These are phyloP conservation scores for Aspergillus candidus DNA, from an alignment of 2,329 filamentous ascomycete species.

Conservation along the genomic window DNA sequence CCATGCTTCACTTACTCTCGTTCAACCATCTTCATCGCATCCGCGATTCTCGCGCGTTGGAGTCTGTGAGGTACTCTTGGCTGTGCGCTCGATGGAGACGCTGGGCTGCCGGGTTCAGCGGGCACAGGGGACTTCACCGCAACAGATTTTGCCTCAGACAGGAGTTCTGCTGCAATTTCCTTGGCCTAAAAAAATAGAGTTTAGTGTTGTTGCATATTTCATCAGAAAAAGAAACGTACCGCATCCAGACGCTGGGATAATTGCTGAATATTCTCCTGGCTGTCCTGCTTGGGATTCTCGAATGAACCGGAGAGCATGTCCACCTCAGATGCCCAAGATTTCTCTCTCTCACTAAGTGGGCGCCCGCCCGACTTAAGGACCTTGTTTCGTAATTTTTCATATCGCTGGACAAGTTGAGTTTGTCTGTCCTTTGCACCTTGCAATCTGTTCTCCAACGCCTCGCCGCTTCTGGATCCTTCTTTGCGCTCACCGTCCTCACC, in stretches of 20 bases:
- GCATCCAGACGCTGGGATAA: constrained; percentile 35
- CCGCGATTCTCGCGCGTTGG: constrained; percentile 41
- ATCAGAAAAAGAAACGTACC: constrained; percentile 23
- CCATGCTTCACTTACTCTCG: constrained; percentile 35
- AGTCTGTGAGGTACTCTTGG: constrained; percentile 37
- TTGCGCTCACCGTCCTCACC: constrained; percentile 31
- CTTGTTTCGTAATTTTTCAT: constrained; percentile 41
- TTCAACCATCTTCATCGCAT: constrained; percentile 47
- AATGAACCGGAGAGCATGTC: constrained; percentile 34
- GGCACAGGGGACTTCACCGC: constrained; percentile 22
- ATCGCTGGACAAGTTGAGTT: constrained; percentile 34
- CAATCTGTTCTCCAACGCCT: constrained; percentile 36
- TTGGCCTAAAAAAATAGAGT: constrained; percentile 29
- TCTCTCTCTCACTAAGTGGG: constrained; percentile 43
- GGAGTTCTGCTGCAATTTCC: constrained; percentile 32
- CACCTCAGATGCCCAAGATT: constrained; percentile 41
- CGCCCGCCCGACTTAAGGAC: constrained; percentile 38
- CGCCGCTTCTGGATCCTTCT: constrained; percentile 26
- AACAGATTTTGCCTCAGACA: constrained; percentile 32
- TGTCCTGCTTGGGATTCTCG: constrained; percentile 18
- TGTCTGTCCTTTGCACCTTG: constrained; percentile 37
- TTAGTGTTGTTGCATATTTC: constrained; percentile 8
- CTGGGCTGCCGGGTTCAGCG: constrained; percentile 23
- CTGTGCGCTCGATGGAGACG: constrained; percentile 23
- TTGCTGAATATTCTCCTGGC: constrained; percentile 18